A percentile compares a stretch with the other conserved stretches of the same genome.
Conservation (phyloP, 352 stramenopile species). For the Globisporangium irregulare region DNA sequence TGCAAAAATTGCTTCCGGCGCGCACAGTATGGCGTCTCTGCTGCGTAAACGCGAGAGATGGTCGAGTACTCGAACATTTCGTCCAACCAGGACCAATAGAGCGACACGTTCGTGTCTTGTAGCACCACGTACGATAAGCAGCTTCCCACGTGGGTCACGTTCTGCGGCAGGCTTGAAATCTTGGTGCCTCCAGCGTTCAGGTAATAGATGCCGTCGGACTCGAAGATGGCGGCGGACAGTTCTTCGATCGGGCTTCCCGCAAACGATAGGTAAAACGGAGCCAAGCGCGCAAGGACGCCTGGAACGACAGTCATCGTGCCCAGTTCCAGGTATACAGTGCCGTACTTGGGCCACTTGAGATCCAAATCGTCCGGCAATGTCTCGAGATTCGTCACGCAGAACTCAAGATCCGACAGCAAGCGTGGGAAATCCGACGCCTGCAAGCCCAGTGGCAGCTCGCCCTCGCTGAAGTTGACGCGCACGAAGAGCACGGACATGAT, state of each 20-base stretch:
- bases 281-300: background rate
- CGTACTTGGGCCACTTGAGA: background rate
- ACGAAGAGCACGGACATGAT: constrained; percentile 23
- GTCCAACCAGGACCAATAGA: constrained; percentile 8
- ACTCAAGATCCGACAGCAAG: background rate
- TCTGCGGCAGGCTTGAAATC: background rate
- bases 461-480: constrained; percentile 20
- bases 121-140: background rate
- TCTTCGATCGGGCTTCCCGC: constrained; percentile 9
- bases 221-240: background rate
- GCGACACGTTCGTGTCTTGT: constrained; percentile 3
- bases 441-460: constrained; percentile 3
- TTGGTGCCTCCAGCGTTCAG: background rate
- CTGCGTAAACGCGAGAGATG: background rate
- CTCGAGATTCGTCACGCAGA: constrained; percentile 6
- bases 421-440: constrained; percentile 6
- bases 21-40: background rate
- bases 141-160: background rate
- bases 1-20: background rate
- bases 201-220: background rate
- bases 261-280: background rate
- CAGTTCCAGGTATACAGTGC: constrained; percentile 5
- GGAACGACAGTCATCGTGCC: background rate
- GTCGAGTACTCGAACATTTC: background rate
- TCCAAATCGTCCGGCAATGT: constrained; percentile 4